A percentile compares a stretch with the other conserved stretches of the same genome.
phyloP scores from a whole-genome alignment of 768 basidiomycete species.

The Pulveroboletus sp. region DNA sequence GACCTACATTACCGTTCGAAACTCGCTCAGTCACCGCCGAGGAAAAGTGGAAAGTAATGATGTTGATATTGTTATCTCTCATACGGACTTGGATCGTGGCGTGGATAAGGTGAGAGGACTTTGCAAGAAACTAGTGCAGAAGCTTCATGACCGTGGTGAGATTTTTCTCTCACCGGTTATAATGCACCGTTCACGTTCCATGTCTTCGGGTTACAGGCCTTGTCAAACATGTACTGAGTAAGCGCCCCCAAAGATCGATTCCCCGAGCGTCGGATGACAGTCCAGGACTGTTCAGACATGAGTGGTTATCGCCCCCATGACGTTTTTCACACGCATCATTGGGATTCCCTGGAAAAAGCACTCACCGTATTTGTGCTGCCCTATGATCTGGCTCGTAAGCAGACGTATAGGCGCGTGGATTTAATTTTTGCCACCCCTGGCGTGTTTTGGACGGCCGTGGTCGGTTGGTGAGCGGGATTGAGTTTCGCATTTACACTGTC shows the following conservation, averaged over 20 bases:
- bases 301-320: conserved; percentile 57
- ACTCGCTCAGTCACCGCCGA: conserved; percentile 62
- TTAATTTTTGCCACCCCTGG: conserved; percentile 75
- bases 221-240: conserved; percentile 83
- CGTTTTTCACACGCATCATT: conserved; percentile 52
- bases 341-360: conserved; percentile 82
- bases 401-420: conserved; percentile 69
- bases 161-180: neutral
- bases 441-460: conserved; percentile 82
- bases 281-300: conserved; percentile 40
- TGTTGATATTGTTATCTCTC: conserved; percentile 86
- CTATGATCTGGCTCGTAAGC: conserved; percentile 28
- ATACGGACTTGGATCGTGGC: conserved; percentile 46
- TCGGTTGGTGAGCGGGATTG: conserved; percentile 66
- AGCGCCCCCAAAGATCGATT: conserved; percentile 20
- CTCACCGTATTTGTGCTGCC: conserved; percentile 77
- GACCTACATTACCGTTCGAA: neutral
- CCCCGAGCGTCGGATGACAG: conserved; percentile 10
- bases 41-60: conserved; percentile 82
- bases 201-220: conserved; percentile 42
- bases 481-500: neutral
- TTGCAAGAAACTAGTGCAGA: conserved; percentile 53
- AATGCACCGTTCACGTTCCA: neutral
- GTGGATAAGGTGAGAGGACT: conserved; percentile 54
- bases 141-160: conserved; percentile 56